These are phyloP conservation scores for Xylaria longipes DNA, from an alignment of 495 filamentous ascomycete species.

Conservation along the genomic window DNA sequence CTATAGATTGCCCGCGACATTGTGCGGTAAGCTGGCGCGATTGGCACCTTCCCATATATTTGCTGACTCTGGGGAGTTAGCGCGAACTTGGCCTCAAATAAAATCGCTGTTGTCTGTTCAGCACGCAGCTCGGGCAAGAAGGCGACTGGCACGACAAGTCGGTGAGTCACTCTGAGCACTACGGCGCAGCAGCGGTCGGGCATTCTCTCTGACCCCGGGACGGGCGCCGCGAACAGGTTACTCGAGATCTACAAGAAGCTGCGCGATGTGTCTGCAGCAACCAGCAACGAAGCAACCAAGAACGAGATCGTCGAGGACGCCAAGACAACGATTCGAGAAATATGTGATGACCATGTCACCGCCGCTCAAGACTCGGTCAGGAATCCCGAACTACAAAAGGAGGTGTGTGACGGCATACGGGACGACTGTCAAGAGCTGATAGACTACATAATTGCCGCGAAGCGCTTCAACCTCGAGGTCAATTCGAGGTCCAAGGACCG, in stretches of 20 bases:
- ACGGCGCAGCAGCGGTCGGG: not conserved
- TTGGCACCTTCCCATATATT: not conserved
- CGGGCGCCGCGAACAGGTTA: constrained; percentile 44
- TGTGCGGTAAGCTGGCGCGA: constrained; percentile 62
- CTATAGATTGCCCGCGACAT: constrained; percentile 75
- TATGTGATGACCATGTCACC: constrained; percentile 74
- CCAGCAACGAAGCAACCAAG: constrained; percentile 64
- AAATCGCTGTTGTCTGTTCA: constrained; percentile 89
- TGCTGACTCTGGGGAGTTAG: constrained; percentile 52
- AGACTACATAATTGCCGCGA: constrained; percentile 61
- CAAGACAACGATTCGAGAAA: constrained; percentile 71
- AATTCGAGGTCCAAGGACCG: constrained; percentile 84
- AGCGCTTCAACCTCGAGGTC: constrained; percentile 70
- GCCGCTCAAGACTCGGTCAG: constrained; percentile 69
- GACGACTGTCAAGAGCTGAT: constrained; percentile 70
- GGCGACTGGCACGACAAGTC: constrained; percentile 89
- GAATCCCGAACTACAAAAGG: constrained; percentile 62
- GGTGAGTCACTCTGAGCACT: constrained; percentile 63
- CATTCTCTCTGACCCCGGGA: constrained; percentile 26
- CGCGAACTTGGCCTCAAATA: constrained; percentile 67
- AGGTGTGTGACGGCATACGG: constrained; percentile 66
- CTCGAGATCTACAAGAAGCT: constrained; percentile 68
- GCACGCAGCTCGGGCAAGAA: constrained; percentile 91
- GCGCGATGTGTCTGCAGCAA: constrained; percentile 69
- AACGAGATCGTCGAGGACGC: constrained; percentile 75